A percentile compares a stretch with the other conserved stretches of the same genome.
Conservation (phyloP, 495 filamentous ascomycete genomes). For the Filosporella fistucella region DNA sequence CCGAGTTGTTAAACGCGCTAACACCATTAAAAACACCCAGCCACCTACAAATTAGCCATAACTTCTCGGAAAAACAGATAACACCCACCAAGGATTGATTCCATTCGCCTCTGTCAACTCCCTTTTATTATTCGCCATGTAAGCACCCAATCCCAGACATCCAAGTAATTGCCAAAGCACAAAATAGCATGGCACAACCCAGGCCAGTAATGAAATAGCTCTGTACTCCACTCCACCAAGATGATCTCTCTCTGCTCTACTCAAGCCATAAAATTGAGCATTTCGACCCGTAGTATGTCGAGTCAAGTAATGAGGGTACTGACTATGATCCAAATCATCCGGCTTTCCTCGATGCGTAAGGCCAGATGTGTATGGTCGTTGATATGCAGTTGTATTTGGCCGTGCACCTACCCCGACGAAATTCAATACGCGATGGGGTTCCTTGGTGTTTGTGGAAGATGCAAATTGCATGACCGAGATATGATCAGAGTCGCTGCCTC, state of each 20-base stretch:
- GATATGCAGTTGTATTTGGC: conserved; percentile 14
- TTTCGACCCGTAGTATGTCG: conserved; percentile 54
- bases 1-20: conserved; percentile 83
- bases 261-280: conserved; percentile 67
- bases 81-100: conserved; percentile 49
- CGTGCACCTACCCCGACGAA: conserved; percentile 20
- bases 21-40: conserved; percentile 63
- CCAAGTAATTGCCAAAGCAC: conserved; percentile 68
- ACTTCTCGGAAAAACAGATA: neutral
- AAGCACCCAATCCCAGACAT: conserved; percentile 66
- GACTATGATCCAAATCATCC: neutral
- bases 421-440: conserved; percentile 7
- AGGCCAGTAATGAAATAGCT: conserved; percentile 65
- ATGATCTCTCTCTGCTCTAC: conserved; percentile 60
- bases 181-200: conserved; percentile 73
- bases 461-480: conserved; percentile 1
- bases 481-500: neutral
- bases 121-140: conserved; percentile 57
- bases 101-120: conserved; percentile 60
- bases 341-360: neutral
- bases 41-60: conserved; percentile 45
- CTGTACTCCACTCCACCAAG: conserved; percentile 80
- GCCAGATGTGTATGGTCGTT: neutral
- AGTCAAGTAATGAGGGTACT: conserved; percentile 20
- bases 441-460: neutral